These are phyloP conservation scores for Kwoniella europaea DNA, from an alignment of 768 basidiomycete species.

Conservation along the genomic window DNA sequence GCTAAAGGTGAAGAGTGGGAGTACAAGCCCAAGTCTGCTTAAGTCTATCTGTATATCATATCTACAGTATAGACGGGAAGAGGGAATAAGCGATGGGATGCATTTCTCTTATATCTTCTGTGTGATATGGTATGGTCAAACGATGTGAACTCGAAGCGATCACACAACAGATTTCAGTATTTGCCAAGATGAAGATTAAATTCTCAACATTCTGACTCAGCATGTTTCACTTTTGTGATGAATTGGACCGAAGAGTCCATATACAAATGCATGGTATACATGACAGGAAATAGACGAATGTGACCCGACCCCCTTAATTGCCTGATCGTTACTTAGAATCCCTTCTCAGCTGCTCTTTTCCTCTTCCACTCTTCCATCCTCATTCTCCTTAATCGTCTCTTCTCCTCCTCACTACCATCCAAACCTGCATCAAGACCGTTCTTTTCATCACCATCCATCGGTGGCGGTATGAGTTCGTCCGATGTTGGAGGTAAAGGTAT, in stretches of 20 bases:
- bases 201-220: no score
- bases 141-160: no score
- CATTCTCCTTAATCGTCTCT: constrained; percentile 16
- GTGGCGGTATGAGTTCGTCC: background rate
- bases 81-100: background rate
- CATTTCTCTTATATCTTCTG: background rate
- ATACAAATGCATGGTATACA: constrained; percentile 1
- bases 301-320: no score
- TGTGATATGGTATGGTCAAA: no score
- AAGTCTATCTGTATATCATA: background rate
- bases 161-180: no score
- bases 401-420: constrained; percentile 19
- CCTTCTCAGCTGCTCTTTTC: constrained; percentile 12
- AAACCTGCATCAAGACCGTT: background rate
- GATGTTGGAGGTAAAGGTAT: constrained; percentile 6
- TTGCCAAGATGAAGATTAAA: background rate
- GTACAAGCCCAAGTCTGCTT: constrained; percentile 66
- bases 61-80: background rate
- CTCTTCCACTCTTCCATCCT: constrained; percentile 27
- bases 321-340: no score
- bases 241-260: background rate
- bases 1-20: constrained; percentile 87
- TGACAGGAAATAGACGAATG: no score
- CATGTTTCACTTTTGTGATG: no score
- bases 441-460: background rate